A percentile compares a stretch with the other conserved stretches of the same genome.
Evolutionary conservation across 169 alveolate genomes (phyloP).

Genomic region (Plasmodium malariae): DNA sequence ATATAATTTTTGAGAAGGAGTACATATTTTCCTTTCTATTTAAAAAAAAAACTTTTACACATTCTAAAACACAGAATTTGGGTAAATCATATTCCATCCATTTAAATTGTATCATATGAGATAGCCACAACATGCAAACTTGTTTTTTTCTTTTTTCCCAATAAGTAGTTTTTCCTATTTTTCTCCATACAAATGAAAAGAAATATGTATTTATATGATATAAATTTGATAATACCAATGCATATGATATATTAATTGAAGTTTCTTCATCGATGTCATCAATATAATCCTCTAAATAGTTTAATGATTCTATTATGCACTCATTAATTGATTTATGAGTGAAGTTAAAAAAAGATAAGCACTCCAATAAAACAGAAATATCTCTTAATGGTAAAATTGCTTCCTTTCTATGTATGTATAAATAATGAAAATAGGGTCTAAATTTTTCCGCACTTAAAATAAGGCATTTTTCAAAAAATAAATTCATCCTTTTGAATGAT

Average conservation of each 20-base stretch:
- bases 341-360: slow-evolving; percentile 73
- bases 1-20: slow-evolving; percentile 40
- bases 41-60: slow-evolving; percentile 72
- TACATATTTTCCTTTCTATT: slow-evolving; percentile 73
- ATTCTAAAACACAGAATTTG: slow-evolving; percentile 80
- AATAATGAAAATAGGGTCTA: slow-evolving; percentile 29
- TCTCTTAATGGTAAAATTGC: slow-evolving; percentile 65
- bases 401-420: slow-evolving; percentile 45
- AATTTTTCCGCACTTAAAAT: slow-evolving; percentile 46
- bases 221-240: slow-evolving; percentile 77
- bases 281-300: slow-evolving; percentile 82
- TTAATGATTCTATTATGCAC: slow-evolving; percentile 57
- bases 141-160: slow-evolving; percentile 82
- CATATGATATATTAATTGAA: slow-evolving; percentile 80
- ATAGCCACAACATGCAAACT: slow-evolving; percentile 84
- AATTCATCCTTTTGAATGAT: slow-evolving; percentile 70
- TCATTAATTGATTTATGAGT: slow-evolving; percentile 36
- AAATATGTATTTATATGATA: slow-evolving; percentile 80
- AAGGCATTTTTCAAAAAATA: slow-evolving; percentile 55
- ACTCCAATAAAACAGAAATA: slow-evolving; percentile 75
- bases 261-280: slow-evolving; percentile 80
- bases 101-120: slow-evolving; percentile 81
- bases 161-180: slow-evolving; percentile 80
- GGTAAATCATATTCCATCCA: slow-evolving; percentile 78
- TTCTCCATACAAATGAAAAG: slow-evolving; percentile 84